Percentiles rank a stretch among this genome's conserved stretches.
Evolutionary conservation across 768 basidiomycete genomes (phyloP).

Genomic region (Boletus tylopilopsis): DNA sequence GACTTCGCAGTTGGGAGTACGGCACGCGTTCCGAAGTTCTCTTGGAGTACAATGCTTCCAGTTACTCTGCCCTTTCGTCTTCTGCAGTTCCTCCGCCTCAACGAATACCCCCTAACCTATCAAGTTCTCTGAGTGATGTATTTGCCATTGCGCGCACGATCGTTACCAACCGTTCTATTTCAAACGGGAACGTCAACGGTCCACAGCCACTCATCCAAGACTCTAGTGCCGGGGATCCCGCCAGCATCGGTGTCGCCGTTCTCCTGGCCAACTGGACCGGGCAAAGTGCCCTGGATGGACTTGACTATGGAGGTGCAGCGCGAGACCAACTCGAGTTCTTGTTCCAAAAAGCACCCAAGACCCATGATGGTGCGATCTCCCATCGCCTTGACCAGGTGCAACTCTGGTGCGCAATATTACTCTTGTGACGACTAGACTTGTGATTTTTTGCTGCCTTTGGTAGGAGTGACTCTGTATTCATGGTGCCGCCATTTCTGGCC

Average conservation of each 20-base stretch:
- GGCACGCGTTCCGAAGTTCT: conserved; percentile 50
- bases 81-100: conserved; percentile 26
- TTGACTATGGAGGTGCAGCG: conserved; percentile 63
- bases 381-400: conserved; percentile 69
- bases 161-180: conserved; percentile 43
- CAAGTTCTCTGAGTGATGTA: conserved; percentile 46
- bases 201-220: conserved; percentile 59
- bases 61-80: conserved; percentile 43
- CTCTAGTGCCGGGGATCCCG: conserved; percentile 71
- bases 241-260: conserved; percentile 70
- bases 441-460: neutral
- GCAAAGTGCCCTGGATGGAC: conserved; percentile 32
- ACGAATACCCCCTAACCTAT: conserved; percentile 14
- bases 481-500: conserved; percentile 85
- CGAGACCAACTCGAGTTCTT: conserved; percentile 63
- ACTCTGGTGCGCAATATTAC: conserved; percentile 48
- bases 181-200: conserved; percentile 41
- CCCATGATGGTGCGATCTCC: conserved; percentile 75
- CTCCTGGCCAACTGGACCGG: conserved; percentile 58
- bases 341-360: conserved; percentile 52
- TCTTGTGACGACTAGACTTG: neutral
- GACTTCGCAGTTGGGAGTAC: conserved; percentile 45
- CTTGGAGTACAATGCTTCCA: conserved; percentile 44
- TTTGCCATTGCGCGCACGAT: conserved; percentile 50
- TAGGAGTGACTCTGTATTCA: conserved; percentile 79